Evolutionary conservation across 495 filamentous ascomycete species (phyloP), one percentile per base, ranked within the genome.

Genomic region (Elasticomyces elasticus): DNA sequence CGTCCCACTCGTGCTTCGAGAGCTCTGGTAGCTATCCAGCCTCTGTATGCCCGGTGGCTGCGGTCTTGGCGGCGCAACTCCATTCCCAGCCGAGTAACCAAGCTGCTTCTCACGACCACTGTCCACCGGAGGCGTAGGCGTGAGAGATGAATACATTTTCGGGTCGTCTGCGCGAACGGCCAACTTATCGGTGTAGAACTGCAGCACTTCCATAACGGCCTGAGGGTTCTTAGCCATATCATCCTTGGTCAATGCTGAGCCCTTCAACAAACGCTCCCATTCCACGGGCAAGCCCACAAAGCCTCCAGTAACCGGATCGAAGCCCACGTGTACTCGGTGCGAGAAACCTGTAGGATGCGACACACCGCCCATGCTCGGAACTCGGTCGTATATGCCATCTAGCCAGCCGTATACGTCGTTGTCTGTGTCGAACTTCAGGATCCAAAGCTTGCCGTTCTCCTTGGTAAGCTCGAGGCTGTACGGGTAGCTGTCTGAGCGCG

Each of bases 381-480:
- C 96, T 55, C 92, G 84, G 54, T 88, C 87, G 65, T 95, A 96
- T 58, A 98, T 92, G 66, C 86, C 85, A 66, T 98, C 92, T 54
- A 95, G 94, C 92, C 92, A 98, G 49, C 94, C 88, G 65, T 98
- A 98, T 31, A 96, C 80, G 59, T 98, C 92, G 60, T 94, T 90
- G 57, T 97, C 94, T 20, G 79, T 83, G 65, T 94, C 94, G 58
- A 97, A 86, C 64, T 86, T 86, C 59, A 94, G 89, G 24, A 88
- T 85, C 35, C 95, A 75, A 10, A 83, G 85, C 62, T 86, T 87
- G 28, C 83, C 82, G 28, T 86, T 81, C 63, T 96, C 90, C n/a
- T 81, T 76, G 57, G 84, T 83, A 62, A 98, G 86, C 68, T 98
- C 92, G 65, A 98, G 92, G 15, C 90, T 87, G 65, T 88, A 86